Conservation (phyloP, 2,329 filamentous ascomycete genomes). For the Chrysoporthe deuterocubensis region DNA sequence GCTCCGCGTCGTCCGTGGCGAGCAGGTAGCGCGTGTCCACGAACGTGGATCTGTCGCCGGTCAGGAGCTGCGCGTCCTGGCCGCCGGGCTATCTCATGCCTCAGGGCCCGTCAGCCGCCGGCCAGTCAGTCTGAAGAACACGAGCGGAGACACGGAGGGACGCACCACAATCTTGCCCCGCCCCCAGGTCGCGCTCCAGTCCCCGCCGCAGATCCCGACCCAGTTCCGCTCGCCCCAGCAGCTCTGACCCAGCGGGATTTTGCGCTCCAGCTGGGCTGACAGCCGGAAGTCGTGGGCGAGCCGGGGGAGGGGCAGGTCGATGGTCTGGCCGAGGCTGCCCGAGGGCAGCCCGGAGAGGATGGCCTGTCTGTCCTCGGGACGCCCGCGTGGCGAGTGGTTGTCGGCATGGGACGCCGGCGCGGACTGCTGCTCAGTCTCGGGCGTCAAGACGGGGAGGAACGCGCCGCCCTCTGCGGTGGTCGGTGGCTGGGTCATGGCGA, state of each 20-base stretch:
- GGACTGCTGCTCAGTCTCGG: conserved; percentile 9
- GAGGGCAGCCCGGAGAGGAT: conserved; percentile 23
- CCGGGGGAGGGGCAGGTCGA: conserved; percentile 21
- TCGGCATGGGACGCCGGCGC: background rate
- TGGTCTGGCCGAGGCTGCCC: conserved; percentile 22
- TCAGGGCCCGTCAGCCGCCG: too few species aligned
- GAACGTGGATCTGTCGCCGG: conserved; percentile 27
- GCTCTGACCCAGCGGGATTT: conserved; percentile 25
- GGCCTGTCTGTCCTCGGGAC: background rate
- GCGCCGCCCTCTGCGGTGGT: conserved; percentile 4
- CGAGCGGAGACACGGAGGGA: background rate
- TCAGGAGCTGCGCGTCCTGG: conserved; percentile 30
- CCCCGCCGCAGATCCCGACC: conserved; percentile 28
- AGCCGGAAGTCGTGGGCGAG: conserved; percentile 29
- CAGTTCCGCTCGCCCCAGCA: conserved; percentile 30
- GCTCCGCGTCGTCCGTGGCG: conserved; percentile 24
- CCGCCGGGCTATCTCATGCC: conserved; percentile 22
- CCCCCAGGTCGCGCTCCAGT: conserved; percentile 30
- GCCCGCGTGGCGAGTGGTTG: background rate
- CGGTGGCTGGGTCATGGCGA: background rate
- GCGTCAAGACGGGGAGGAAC: conserved; percentile 17
- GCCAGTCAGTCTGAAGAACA: background rate
- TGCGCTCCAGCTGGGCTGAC: conserved; percentile 25
- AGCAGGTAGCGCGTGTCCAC: conserved; percentile 31
- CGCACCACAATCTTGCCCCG: conserved; percentile 28